These are phyloP conservation scores for sunflower (Helianthus annuus) DNA, from an alignment of 129 eudicot genomes.

Conservation along the genomic window HanXRQr2.0-SUNRISE NC_035437.2:106140678-106141177, in stretches of 20 bases:
- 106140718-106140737: conserved; percentile 20
- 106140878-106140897: conserved; percentile 24
- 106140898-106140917: conserved; percentile 6
- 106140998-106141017: too few relatives aligned
- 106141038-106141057: too few relatives aligned
- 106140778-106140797: conserved; percentile 38
- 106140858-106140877: conserved; percentile 16
- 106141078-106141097: too few relatives aligned
- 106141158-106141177: too few relatives aligned
- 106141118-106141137: too few relatives aligned
- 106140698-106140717: too few relatives aligned
- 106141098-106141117: too few relatives aligned
- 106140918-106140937: not conserved
- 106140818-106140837: conserved; percentile 13
- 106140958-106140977: conserved; percentile 28
- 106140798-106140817: conserved; percentile 13
- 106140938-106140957: conserved; percentile 6
- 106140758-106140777: conserved; percentile 31
- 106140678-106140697: too few relatives aligned
- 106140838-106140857: conserved; percentile 10
- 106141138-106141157: too few relatives aligned
- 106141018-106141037: too few relatives aligned
- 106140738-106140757: conserved; percentile 13
- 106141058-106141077: too few relatives aligned
- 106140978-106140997: too few relatives aligned